These are phyloP conservation scores for Gardenia jasminoides DNA, from an alignment of 257 asterid species.

Conservation along the genomic window DNA sequence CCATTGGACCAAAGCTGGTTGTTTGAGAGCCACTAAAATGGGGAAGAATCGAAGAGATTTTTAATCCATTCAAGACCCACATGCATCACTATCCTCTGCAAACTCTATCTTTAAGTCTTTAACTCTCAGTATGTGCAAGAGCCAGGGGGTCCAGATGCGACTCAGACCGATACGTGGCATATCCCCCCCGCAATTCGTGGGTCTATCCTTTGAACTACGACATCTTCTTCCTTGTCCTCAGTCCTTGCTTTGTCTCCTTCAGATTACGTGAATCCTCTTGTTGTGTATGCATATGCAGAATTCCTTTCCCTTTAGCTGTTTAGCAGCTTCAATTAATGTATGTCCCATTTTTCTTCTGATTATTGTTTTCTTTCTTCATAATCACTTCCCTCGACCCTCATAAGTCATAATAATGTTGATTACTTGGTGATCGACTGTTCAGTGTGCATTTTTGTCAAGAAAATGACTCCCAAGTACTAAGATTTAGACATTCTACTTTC, in stretches of 20 bases:
- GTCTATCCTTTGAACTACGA: constrained; percentile 12
- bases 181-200: constrained; percentile 28
- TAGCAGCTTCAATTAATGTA: no score
- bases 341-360: no score
- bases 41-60: no score
- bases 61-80: not conserved
- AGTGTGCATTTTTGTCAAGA: not conserved
- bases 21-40: no score
- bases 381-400: not conserved
- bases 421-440: not conserved
- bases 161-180: constrained; percentile 6
- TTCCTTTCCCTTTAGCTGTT: no score
- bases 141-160: constrained; percentile 9
- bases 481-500: not conserved
- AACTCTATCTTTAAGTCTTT: constrained; percentile 7
- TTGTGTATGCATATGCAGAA: not conserved
- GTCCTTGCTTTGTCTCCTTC: not conserved
- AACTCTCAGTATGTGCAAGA: not conserved
- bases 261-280: not conserved
- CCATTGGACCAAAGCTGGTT: no score
- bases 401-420: not conserved
- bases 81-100: constrained; percentile 15
- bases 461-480: not conserved
- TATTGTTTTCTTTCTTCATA: not conserved
- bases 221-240: not conserved